Conservation (phyloP, 2,329 filamentous ascomycete genomes). For the Parafenestella ontariensis region DNA sequence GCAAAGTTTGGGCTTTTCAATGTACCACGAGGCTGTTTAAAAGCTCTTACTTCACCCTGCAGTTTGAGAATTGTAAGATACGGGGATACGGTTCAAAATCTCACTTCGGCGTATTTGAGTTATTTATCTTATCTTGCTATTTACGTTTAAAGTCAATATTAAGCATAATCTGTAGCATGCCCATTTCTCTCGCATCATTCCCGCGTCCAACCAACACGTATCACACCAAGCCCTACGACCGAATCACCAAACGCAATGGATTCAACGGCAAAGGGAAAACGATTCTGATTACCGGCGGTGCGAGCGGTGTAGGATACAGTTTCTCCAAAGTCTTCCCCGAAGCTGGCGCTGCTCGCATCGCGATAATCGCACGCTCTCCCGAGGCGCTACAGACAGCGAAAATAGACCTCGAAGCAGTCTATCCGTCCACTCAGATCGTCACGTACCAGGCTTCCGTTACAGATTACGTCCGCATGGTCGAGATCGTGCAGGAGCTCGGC, state of each 20-base stretch:
- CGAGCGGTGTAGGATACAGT: not conserved
- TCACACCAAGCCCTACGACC: not conserved
- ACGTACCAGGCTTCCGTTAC: not conserved
- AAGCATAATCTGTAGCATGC: too few species aligned
- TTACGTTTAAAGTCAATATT: too few species aligned
- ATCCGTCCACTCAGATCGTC: not conserved
- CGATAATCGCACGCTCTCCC: not conserved
- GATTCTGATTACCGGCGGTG: not conserved
- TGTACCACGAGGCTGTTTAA: too few species aligned
- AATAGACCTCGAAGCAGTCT: too few species aligned
- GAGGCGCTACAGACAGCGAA: not conserved
- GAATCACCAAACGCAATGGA: too few species aligned
- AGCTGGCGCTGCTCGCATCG: not conserved
- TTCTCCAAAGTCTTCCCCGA: not conserved
- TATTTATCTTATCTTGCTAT: too few species aligned
- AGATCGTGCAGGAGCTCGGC: not conserved
- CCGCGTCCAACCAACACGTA: not conserved
- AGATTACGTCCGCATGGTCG: not conserved
- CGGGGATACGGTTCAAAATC: too few species aligned
- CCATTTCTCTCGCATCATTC: too few species aligned
- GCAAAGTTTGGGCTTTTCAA: too few species aligned
- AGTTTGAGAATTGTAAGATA: too few species aligned
- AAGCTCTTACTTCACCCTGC: too few species aligned
- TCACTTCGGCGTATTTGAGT: too few species aligned
- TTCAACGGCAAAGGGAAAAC: not conserved